phyloP scores from a whole-genome alignment of 176 grass and related monocot genomes.

The Stipa capillata region DNA sequence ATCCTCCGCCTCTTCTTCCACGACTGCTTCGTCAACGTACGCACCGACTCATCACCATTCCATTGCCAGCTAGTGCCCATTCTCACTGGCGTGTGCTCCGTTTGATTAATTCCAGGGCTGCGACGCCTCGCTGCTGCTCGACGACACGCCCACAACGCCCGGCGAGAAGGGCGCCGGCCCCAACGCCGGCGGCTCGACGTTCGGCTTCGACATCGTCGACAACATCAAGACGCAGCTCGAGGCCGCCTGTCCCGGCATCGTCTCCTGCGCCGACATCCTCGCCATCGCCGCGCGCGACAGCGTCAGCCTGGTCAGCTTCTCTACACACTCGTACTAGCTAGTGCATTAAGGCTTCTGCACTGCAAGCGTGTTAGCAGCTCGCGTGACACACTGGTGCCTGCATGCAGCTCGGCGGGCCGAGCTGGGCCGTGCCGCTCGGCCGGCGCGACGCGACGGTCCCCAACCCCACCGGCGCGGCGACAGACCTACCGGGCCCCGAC shows the following conservation, averaged over 20 bases:
- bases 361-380: too few species aligned
- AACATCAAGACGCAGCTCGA: slow-evolving; percentile 54
- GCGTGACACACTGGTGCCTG: background rate
- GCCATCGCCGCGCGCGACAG: slow-evolving; percentile 58
- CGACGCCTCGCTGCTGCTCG: slow-evolving; percentile 78
- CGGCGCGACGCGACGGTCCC: slow-evolving; percentile 53
- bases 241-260: slow-evolving; percentile 31
- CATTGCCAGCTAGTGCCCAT: too few species aligned
- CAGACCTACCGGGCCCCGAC: slow-evolving; percentile 46
- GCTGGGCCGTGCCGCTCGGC: slow-evolving; percentile 60
- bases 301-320: slow-evolving; percentile 47
- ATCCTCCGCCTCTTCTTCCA: slow-evolving; percentile 97
- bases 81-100: too few species aligned
- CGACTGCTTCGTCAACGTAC: slow-evolving; percentile 91
- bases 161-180: slow-evolving; percentile 65
- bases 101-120: slow-evolving; percentile 40
- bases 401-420: slow-evolving; percentile 69
- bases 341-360: background rate
- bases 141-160: slow-evolving; percentile 45
- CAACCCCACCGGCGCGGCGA: slow-evolving; percentile 16
- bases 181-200: slow-evolving; percentile 50
- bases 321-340: background rate
- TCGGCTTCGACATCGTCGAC: slow-evolving; percentile 65
- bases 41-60: slow-evolving; percentile 22
- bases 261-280: slow-evolving; percentile 86